Conservation (phyloP, 306 rosid species). For the Acacia melanoxylon region DNA sequence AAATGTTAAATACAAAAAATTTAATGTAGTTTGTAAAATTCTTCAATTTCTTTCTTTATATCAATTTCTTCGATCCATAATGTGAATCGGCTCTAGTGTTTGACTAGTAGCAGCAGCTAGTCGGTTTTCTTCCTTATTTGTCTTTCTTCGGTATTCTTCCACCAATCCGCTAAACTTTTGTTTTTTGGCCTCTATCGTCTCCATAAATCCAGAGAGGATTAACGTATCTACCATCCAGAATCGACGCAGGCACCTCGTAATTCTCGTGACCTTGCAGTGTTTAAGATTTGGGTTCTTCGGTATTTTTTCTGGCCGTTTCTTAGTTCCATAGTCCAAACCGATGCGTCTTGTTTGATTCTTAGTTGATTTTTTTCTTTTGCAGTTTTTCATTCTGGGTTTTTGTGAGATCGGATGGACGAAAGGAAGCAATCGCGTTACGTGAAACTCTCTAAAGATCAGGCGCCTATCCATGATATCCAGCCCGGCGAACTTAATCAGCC, state of each 20-base stretch:
- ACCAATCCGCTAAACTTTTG: not conserved
- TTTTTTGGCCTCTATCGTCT: not conserved
- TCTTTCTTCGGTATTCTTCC: too few species aligned
- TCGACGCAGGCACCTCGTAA: not conserved
- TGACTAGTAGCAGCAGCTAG: too few species aligned
- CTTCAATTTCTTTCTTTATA: too few species aligned
- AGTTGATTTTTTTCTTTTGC: not conserved
- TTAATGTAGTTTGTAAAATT: too few species aligned
- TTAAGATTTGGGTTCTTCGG: not conserved
- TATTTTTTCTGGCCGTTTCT: slow-evolving; percentile 17
- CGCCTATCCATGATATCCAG: slow-evolving; percentile 67
- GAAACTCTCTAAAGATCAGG: slow-evolving; percentile 81
- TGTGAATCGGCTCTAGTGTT: too few species aligned
- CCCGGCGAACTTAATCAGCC: slow-evolving; percentile 99
- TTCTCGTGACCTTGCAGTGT: slow-evolving; percentile 10
- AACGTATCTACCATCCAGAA: not conserved
- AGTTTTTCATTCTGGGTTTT: not conserved
- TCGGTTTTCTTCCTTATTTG: too few species aligned
- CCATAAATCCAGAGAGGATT: not conserved
- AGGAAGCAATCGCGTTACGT: slow-evolving; percentile 76
- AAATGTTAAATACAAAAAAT: too few species aligned
- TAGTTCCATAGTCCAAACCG: slow-evolving; percentile 14
- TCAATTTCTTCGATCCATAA: too few species aligned
- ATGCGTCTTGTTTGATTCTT: slow-evolving; percentile 15
- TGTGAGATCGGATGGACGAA: slow-evolving; percentile 68